Percentiles rank a stretch among this genome's conserved stretches.
Conservation (phyloP, 495 filamentous ascomycete species). For the Aeminium ludgeri region DNA sequence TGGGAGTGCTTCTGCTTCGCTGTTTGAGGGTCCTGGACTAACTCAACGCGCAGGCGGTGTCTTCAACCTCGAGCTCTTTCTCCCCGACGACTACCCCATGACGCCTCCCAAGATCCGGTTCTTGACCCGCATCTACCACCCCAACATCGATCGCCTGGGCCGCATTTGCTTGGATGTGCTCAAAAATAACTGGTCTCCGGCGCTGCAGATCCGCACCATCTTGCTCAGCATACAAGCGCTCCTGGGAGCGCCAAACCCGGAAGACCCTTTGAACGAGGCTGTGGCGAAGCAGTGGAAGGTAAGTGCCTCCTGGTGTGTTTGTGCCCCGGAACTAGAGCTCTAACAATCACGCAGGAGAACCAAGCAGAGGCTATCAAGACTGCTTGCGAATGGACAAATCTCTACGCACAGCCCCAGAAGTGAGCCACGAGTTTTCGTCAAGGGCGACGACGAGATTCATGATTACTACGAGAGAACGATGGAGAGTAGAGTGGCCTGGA, state of each 20-base stretch:
- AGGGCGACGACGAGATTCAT: neutral
- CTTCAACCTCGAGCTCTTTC: slow-evolving; percentile 94
- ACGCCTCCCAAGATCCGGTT: slow-evolving; percentile 96
- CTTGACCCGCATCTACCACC: slow-evolving; percentile 97
- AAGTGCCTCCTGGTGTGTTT: neutral
- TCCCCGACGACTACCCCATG: slow-evolving; percentile 99
- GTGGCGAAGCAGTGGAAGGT: slow-evolving; percentile 92
- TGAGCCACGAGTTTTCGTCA: slow-evolving; percentile 2
- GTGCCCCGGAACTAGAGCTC: neutral
- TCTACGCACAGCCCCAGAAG: slow-evolving; percentile 43
- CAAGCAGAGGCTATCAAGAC: slow-evolving; percentile 80
- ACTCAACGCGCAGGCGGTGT: slow-evolving; percentile 49
- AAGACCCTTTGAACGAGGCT: slow-evolving; percentile 90
- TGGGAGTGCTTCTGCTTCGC: neutral
- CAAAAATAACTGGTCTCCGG: slow-evolving; percentile 99
- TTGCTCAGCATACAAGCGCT: slow-evolving; percentile 93
- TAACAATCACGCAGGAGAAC: slow-evolving; percentile 37
- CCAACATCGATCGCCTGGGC: slow-evolving; percentile 94
- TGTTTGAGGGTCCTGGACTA: neutral
- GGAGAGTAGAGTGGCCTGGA: neutral
- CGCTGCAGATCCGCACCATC: slow-evolving; percentile 94
- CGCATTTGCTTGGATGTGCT: slow-evolving; percentile 94
- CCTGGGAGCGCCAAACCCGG: slow-evolving; percentile 89
- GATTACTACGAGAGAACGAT: too few relatives aligned
- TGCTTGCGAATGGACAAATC: slow-evolving; percentile 73